A percentile compares a stretch with the other conserved stretches of the same genome.
Evolutionary conservation across 1,139 yeast genomes (phyloP).

Genomic region (Candida neerlandica): DNA sequence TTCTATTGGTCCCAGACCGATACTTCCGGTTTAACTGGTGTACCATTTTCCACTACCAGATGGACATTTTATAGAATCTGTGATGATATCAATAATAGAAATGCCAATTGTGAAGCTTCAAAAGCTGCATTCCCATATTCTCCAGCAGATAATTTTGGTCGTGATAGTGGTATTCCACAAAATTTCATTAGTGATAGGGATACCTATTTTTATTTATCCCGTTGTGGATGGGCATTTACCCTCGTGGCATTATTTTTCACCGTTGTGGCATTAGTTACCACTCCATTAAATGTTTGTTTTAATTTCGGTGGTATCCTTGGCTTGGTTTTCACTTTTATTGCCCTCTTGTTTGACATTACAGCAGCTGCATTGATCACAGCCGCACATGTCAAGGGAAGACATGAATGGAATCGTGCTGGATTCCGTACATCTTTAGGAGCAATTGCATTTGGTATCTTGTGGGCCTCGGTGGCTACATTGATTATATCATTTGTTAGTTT

Average conservation of each 20-base stretch:
- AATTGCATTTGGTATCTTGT: slow-evolving; percentile 61
- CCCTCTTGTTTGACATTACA: slow-evolving; percentile 54
- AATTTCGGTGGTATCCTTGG: slow-evolving; percentile 23
- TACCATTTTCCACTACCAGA: slow-evolving; percentile 26
- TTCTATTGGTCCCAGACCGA: slow-evolving; percentile 77
- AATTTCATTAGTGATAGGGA: slow-evolving; percentile 48
- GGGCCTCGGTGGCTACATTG: slow-evolving; percentile 37
- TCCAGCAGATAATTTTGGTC: slow-evolving; percentile 58
- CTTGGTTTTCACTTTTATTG: slow-evolving; percentile 34
- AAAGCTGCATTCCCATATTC: slow-evolving; percentile 68
- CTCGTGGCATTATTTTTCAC: slow-evolving; percentile 60
- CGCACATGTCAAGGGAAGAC: slow-evolving; percentile 61
- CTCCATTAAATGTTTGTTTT: slow-evolving; percentile 19
- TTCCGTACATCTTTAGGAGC: slow-evolving; percentile 54
- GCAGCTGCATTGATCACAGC: slow-evolving; percentile 70
- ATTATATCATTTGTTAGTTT: slow-evolving; percentile 15
- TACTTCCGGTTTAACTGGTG: slow-evolving; percentile 54
- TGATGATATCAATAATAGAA: slow-evolving; percentile 43
- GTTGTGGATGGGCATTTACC: slow-evolving; percentile 70
- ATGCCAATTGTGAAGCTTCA: slow-evolving; percentile 46
- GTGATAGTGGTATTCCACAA: slow-evolving; percentile 46
- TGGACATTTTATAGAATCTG: slow-evolving; percentile 79
- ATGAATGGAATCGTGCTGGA: slow-evolving; percentile 53
- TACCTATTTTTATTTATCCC: slow-evolving; percentile 61
- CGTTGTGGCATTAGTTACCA: slow-evolving; percentile 44